Evolutionary conservation across 805 yeast species (phyloP).

Genomic region (Zygosaccharomyces pseudorouxii): DNA sequence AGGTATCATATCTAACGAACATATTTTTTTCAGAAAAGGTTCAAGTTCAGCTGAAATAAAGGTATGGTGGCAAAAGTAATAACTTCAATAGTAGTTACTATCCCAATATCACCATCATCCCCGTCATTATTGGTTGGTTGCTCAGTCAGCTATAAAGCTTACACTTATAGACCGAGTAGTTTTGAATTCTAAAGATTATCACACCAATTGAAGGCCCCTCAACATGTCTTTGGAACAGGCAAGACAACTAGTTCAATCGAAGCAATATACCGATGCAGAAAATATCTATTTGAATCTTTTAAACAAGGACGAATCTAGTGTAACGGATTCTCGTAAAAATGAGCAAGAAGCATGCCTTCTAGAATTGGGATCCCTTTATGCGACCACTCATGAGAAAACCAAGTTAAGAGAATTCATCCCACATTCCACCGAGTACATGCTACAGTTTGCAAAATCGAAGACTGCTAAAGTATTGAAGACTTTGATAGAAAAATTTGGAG

Average conservation of each 20-base stretch:
- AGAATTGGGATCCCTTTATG: slow-evolving; percentile 72
- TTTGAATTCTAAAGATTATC: not conserved
- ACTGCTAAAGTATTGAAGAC: slow-evolving; percentile 85
- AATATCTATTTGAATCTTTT: slow-evolving; percentile 50
- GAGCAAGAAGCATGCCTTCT: slow-evolving; percentile 64
- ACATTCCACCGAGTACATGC: slow-evolving; percentile 65
- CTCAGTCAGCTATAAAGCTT: not conserved
- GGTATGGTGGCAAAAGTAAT: slow-evolving; percentile 5
- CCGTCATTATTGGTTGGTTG: not conserved
- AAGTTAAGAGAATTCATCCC: slow-evolving; percentile 60
- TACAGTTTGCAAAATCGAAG: slow-evolving; percentile 84
- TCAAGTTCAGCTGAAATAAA: not conserved
- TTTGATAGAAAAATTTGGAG: slow-evolving; percentile 73
- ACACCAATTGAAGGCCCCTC: not conserved
- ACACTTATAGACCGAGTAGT: not conserved
- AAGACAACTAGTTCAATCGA: slow-evolving; percentile 47
- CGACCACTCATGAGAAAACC: slow-evolving; percentile 42
- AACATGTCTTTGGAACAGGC: slow-evolving; percentile 50
- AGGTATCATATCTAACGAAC: not conserved
- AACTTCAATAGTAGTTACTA: not conserved
- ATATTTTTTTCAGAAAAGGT: not conserved
- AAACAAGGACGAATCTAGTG: slow-evolving; percentile 19
- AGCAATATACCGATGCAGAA: slow-evolving; percentile 57
- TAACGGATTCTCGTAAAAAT: slow-evolving; percentile 42
- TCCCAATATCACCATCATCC: not conserved